Percentiles rank a stretch among this genome's conserved stretches.
phyloP scores from a whole-genome alignment of 176 grass and related monocot species.

The Oryza meridionalis region DNA sequence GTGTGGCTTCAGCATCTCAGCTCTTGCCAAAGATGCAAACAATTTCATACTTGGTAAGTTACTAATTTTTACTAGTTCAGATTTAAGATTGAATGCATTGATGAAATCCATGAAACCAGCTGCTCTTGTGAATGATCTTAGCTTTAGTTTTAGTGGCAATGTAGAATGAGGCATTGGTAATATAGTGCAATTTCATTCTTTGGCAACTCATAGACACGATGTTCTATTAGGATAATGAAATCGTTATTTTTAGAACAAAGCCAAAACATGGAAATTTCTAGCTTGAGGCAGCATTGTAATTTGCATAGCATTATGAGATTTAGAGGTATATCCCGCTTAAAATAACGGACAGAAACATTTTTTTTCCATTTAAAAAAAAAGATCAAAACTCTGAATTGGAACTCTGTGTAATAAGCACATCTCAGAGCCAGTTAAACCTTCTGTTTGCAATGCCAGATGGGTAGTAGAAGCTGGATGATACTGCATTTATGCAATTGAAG shows the following conservation, averaged over 20 bases:
- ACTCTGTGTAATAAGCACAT: not conserved
- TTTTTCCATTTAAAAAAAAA: not conserved
- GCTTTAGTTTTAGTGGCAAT: conserved; percentile 7
- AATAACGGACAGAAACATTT: not conserved
- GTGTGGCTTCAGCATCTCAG: not conserved
- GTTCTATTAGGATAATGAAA: not conserved
- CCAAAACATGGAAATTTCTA: not conserved
- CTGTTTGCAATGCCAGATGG: not conserved
- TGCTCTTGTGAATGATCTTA: not conserved
- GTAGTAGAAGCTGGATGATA: not conserved
- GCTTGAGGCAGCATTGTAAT: not conserved
- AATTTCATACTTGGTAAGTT: not conserved
- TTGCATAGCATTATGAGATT: not conserved
- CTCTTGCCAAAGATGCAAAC: not conserved
- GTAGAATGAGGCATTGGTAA: not conserved
- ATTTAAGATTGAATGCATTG: not conserved
- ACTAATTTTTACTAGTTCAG: not conserved
- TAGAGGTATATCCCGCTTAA: not conserved
- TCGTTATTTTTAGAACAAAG: too few relatives aligned
- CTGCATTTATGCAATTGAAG: not conserved
- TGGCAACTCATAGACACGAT: not conserved
- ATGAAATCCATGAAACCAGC: not conserved
- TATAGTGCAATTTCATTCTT: not conserved
- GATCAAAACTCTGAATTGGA: not conserved
- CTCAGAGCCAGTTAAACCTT: not conserved